Evolutionary conservation across 306 rosid genomes (phyloP).

Genomic region (Inga oerstediana): DNA sequence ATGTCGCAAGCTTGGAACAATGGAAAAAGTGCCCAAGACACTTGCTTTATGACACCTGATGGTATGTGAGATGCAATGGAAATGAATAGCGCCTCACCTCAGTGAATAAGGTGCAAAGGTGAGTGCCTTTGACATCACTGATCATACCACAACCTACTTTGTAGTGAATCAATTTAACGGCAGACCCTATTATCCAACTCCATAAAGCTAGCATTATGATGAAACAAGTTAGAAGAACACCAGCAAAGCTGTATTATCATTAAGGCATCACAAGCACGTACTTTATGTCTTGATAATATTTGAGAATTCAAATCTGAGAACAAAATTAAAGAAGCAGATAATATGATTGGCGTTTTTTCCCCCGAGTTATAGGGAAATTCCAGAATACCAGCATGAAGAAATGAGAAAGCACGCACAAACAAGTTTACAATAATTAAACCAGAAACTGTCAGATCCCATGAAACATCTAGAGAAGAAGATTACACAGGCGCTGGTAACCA

Average conservation of each 20-base stretch:
- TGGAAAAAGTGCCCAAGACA: background rate
- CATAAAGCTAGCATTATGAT: background rate
- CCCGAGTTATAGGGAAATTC: background rate
- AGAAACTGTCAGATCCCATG: background rate
- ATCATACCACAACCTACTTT: background rate
- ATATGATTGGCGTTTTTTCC: background rate
- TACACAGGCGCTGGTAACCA: constrained; percentile 78
- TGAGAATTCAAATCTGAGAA: background rate
- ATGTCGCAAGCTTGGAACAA: too few species aligned
- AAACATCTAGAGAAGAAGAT: constrained; percentile 19
- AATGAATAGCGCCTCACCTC: background rate
- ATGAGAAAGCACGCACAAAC: background rate
- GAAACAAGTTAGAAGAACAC: background rate
- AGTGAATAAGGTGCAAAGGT: background rate
- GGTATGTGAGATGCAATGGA: background rate
- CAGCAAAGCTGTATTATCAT: background rate
- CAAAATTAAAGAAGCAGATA: background rate
- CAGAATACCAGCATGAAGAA: background rate
- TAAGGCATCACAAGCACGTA: background rate
- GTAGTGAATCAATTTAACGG: background rate
- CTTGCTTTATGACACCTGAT: background rate
- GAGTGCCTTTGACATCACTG: background rate
- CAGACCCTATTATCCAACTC: background rate
- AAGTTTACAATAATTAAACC: background rate
- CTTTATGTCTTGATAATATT: background rate